Base-by-base conservation (phyloP, 2,329 filamentous ascomycete genomes). In the Xylaria sp. region DNA sequence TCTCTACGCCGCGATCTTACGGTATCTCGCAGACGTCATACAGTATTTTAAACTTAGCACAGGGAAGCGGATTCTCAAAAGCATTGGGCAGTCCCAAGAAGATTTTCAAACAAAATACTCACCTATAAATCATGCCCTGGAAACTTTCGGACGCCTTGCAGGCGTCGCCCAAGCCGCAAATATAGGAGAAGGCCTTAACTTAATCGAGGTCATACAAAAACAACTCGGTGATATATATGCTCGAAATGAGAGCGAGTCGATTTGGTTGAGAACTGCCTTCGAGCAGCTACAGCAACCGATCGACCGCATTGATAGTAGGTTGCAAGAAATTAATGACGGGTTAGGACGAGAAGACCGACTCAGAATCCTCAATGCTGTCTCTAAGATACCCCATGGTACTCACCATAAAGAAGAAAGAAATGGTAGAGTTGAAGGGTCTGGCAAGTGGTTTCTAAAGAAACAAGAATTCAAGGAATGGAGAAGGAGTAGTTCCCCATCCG, bases 1-100 rank as follows among this genome's bases (percentile, higher is more conserved):
- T 13, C 61, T 64, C 28, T 64, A 63, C 38, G 23, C 61, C 31
- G 51, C 42, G 20, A 49, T 49, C n/a, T 49, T 64, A 13, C 61
- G 38, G 13, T 58, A 58, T 28, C 44, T 64, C 4, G 61, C 44
- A 42, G 42, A 64, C 13, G 40, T 42, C 10, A 31, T 64, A 15
- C 13, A 51, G 2, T 58, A 58, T 58, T 23, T 58, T 36, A 11
- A 5, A 6, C 15, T 17, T 7, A 38, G 42, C 23, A 58, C 53
- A 1, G 15, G 40, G 4, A 51, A 40, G 1, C 61, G 61, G 7
- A 31, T 58, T 23, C 6, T 58, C 33, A 58, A 17, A 23, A 58
- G 53, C 7, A 64, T 63, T 48, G 36, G 36, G 0, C 36, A 33
- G 10, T 44, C 48, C 1, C 49, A 63, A 15, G 28, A 26, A 3